phyloP scores from a whole-genome alignment of 2,329 filamentous ascomycete species.

The Diplodia mutila region DNA sequence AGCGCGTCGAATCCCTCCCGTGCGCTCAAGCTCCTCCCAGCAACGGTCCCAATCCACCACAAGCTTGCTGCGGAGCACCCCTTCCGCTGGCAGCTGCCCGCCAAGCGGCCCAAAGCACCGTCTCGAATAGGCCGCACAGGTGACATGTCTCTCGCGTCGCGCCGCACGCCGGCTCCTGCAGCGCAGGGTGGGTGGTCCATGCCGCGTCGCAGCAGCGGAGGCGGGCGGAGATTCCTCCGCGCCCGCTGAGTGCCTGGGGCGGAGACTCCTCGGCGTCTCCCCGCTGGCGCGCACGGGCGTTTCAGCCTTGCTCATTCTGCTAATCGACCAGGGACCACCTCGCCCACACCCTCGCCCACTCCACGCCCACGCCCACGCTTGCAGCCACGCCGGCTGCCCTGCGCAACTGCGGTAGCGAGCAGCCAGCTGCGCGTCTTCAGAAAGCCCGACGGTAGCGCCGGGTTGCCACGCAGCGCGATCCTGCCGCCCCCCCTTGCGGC shows the following conservation, averaged over 20 bases:
- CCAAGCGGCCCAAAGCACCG: background rate
- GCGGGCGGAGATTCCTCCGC: constrained; percentile 13
- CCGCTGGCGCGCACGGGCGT: constrained; percentile 9
- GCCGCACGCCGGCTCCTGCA: constrained; percentile 21
- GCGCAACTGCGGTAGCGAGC: constrained; percentile 1
- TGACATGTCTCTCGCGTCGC: background rate
- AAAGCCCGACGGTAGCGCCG: constrained; percentile 16
- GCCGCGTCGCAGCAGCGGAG: background rate
- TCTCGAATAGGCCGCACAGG: background rate
- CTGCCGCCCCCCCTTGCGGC: constrained; percentile 4
- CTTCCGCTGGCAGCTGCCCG: background rate
- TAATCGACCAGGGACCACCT: constrained; percentile 9
- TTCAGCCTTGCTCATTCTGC: constrained; percentile 19
- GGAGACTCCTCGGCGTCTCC: background rate
- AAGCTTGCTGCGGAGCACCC: background rate
- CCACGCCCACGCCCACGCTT: background rate
- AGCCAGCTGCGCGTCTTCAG: constrained; percentile 7
- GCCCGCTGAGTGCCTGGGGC: background rate
- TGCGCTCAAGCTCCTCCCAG: background rate
- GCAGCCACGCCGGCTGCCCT: background rate
- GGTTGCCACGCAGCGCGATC: constrained; percentile 5
- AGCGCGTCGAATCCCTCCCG: background rate
- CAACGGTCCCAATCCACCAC: background rate
- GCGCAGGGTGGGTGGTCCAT: background rate
- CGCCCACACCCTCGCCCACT: background rate